Conservation (phyloP, 2,329 filamentous ascomycete genomes). For the Colletotrichum liriopes region DNA sequence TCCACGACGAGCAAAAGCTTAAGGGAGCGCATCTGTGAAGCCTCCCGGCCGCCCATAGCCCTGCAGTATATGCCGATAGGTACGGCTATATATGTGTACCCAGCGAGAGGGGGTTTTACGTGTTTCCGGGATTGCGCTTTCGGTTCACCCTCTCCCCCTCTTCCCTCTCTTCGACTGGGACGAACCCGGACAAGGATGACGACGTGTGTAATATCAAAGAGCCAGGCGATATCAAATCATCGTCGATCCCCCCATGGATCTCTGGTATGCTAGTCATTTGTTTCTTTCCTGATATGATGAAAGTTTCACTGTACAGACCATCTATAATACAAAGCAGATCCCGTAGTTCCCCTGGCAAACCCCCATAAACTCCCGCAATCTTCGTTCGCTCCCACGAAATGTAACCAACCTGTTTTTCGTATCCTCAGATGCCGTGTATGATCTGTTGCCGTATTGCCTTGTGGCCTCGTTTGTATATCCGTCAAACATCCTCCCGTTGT, state of each 20-base stretch:
- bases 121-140: not conserved
- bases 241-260: too few relatives aligned
- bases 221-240: conserved; percentile 1
- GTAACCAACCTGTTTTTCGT: not conserved
- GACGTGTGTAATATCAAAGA: not conserved
- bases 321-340: conserved; percentile 14
- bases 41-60: not conserved
- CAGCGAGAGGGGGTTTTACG: not conserved
- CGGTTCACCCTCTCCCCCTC: not conserved
- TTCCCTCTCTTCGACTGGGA: not conserved
- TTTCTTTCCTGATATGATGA: not conserved
- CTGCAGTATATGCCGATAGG: not conserved
- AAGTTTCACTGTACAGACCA: not conserved
- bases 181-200: not conserved
- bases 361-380: not conserved
- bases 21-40: not conserved
- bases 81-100: not conserved
- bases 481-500: not conserved
- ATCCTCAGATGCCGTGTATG: not conserved
- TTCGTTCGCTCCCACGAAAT: not conserved
- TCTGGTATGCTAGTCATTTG: not conserved
- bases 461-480: not conserved
- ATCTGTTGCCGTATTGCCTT: not conserved
- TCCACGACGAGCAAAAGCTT: not conserved
- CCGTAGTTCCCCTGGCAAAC: not conserved